Base-by-base conservation (phyloP, 192 early-diverging fungal genomes). In the Gaertneriomyces semiglobifer region DNA sequence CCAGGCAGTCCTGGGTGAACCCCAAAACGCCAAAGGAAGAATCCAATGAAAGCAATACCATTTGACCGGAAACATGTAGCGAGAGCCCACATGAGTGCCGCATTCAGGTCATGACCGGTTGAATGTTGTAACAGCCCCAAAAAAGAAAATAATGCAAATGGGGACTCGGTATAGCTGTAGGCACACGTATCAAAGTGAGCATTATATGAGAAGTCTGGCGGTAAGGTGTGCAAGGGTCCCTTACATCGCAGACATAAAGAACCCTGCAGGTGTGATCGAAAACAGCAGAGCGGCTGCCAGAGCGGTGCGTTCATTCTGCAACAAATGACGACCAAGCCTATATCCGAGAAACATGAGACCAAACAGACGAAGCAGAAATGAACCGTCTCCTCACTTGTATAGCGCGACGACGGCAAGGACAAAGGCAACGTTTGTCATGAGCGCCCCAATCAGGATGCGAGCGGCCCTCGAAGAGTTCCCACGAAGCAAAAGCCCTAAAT, bases 221-320 rank as follows among this genome's bases (percentile, higher is more conserved):
- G 25, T 33, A 2, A 33, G 25, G 25, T 46, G 41, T 42, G 38
- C 45, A 20, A 45, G 33, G 12, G 6, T n/a, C 19, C 67, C 56
- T 33, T 70, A 93, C 67, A 92, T 81, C 4, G 91, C 77, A 11
- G 94, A 91, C 88, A 95, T 89, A 65, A 97, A 95, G 55, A 92
- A 82, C 10, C 84, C 83, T 7, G 91, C 84, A 6, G 93, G 93
- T 4, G 89, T 88, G 33, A 91, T 58, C 58, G 80, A 82, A 67
- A 86, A 97, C 11, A 91, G 79, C 33, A 93, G 58, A 0, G 89
- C 82, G 6, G 90, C 79, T 2, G 86, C 50, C 25, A 75, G 84
- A 7, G 92, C 86, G 42, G 90, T 74, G 18, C 73, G 73, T 58
- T 86, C 76, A 60, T 81, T 74, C 8, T 67, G 56, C 45, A 81